Base-by-base conservation (phyloP, 1,139 yeast genomes). In the Diutina sp. region DNA sequence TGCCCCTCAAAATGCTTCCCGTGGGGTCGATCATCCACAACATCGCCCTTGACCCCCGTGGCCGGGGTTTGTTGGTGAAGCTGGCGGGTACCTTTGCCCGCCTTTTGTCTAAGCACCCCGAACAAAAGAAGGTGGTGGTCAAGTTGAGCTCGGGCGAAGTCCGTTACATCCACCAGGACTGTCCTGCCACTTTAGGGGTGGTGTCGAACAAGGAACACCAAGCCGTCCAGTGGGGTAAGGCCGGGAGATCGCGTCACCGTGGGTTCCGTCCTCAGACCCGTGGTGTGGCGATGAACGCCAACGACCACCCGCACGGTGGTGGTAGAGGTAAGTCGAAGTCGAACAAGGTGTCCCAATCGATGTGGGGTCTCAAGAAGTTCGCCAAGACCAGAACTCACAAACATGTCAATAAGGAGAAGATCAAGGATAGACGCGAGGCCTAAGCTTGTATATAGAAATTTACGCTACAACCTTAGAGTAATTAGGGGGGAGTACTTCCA, bases 231-330 rank as follows among this genome's bases (percentile, higher is more conserved):
- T 80, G 90, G 74, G 99, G 99, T 80, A 93, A 95, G 72, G 99
- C 99, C 16, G 99, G 99, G 65, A 84, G 98, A 72, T 78, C 86
- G 57, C 86, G 99, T 70, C 87, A 90, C 78, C 76, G 88, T 68
- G 99, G 99, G 62, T 85, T 86, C 66, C 84, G 99, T 71, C 99
- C 99, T 45, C 82, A 87, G 57, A 97, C 90, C 47, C 87, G 99
- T 78, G 99, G 99, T 82, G 90, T 90, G 56, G 56, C 56, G 18
- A 53, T 53, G 55, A 53, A 53, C 29, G 55, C 55, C 38, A 64
- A 99, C 99, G 98, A 93, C 72, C 99, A 93, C 77, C 99, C 99
- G 63, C 95, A 90, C 67, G 99, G 99, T 79, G 99, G 99, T 86
- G 99, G 99, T 75, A 87, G 99, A 80, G 99, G 99, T 82, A 95